These are phyloP conservation scores for Diaporthe ilicicola DNA, from an alignment of 2,329 filamentous ascomycete genomes.

Conservation along the genomic window DNA sequence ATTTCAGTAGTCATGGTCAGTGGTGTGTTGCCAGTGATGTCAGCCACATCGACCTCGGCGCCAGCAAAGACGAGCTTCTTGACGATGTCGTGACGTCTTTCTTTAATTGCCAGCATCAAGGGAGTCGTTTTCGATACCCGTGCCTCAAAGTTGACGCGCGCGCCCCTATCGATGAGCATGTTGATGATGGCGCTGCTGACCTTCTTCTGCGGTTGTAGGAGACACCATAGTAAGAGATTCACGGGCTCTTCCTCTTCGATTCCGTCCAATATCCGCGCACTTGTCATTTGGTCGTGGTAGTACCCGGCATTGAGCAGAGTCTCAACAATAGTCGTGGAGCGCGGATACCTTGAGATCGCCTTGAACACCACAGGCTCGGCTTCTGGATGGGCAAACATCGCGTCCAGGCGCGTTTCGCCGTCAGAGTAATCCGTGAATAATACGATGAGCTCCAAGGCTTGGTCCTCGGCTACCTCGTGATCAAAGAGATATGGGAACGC, in stretches of 20 bases:
- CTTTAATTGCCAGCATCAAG: conserved; percentile 66
- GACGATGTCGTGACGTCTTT: conserved; percentile 64
- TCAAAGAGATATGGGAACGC: conserved; percentile 67
- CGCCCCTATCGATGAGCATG: conserved; percentile 61
- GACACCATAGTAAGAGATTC: conserved; percentile 67
- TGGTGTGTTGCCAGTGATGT: conserved; percentile 65
- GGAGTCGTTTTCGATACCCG: conserved; percentile 62
- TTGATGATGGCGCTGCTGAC: conserved; percentile 67
- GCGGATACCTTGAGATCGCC: conserved; percentile 63
- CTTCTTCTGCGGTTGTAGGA: conserved; percentile 69
- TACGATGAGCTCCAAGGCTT: conserved; percentile 58
- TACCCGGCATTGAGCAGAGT: conserved; percentile 65
- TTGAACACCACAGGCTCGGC: conserved; percentile 59
- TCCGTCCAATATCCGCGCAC: conserved; percentile 53
- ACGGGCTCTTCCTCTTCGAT: conserved; percentile 62
- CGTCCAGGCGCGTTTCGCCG: conserved; percentile 58
- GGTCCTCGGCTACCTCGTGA: conserved; percentile 57
- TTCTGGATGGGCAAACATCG: conserved; percentile 53
- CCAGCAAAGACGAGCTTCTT: conserved; percentile 64
- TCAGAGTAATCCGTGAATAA: conserved; percentile 61
- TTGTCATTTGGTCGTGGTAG: conserved; percentile 64
- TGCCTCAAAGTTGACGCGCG: conserved; percentile 66
- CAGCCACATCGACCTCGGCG: conserved; percentile 66
- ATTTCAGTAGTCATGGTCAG: conserved; percentile 67
- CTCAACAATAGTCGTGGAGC: conserved; percentile 60